Base-by-base conservation (phyloP, 2,329 filamentous ascomycete genomes). In the Didymella pinodella region DNA sequence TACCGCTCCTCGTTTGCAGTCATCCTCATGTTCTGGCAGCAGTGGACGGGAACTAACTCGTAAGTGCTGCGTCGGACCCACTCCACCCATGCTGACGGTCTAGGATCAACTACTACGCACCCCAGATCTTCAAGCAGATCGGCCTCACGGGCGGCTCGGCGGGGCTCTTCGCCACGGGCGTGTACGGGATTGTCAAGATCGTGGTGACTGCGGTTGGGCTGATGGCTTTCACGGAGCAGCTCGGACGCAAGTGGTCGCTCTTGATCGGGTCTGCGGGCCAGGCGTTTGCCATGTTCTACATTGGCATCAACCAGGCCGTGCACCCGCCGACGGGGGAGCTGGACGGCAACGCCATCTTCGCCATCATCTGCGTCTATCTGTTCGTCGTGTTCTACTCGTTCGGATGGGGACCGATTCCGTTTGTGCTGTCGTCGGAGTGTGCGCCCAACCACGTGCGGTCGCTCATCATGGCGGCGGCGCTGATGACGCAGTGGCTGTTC, bases 291-390 rank as follows among this genome's bases (percentile, higher is more conserved):
- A 81, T 82, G 79, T 69, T 65, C 49, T 73, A 73, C 61, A 73
- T 72, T 49, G 68, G 70, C 10, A 29, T 74, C 40, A 76, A 78
- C 50, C 64, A 66, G 38, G 75, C 75, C 3, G 70, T 77, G 18
- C 70, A 78, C 56, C 75, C 76, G 22, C 68, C 67, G 0, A 68
- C 65, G 1, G 74, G 74, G 7, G 66, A 66, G 28, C 72, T 77
- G n/a, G 72, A 70, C 40, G 75, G 75, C 47, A 73, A 70, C 43
- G 71, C 71, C 57, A 78, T 76, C 46, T 80, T 84, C 48, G 78
- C 80, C 8, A 83, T 84, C 71, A 77, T 84, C 50, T 84, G 82
- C 69, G 80, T 84, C 5, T 84, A 83, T 60, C 71, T 81, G 7
- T 81, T 80, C 51, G 80, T 81, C 7, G 77, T 81, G 10, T 81